Evolutionary conservation across 2,329 filamentous ascomycete species (phyloP), one percentile per base, ranked within the genome.

Genomic region (Colletotrichum incanum): DNA sequence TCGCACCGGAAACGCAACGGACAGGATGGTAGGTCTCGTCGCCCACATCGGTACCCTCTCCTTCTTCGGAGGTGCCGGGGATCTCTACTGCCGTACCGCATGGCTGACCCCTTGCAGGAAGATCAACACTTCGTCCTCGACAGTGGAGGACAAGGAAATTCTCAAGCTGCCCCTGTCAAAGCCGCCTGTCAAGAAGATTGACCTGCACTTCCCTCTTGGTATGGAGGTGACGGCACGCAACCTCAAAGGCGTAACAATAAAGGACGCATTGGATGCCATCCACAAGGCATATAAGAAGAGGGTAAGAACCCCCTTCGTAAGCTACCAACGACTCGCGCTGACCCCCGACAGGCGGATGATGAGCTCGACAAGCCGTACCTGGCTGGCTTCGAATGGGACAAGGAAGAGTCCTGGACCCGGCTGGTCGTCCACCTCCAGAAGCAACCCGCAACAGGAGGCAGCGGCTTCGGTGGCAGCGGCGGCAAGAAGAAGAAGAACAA

Each of bases 201-300:
- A 98, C 84, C 88, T 98, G 58, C 91, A 95, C 84, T 98, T 97
- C 88, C 94, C 94, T 20, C 87, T 97, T 65, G 96, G 96, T 63
- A 89, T 96, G 67, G 92, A 96, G 80, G 93, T 98, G 76, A 94
- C 93, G 41, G 96, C 95, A 80, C 91, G 96, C 79, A 98, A 98
- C 85, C 86, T 95, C 78, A 96, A 95, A 84, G 96, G 96, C 68
- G 95, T 98, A 76, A 98, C 96, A 69, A 96, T 98, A 88, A 98
- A 98, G 88, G 96, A 98, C 84, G 95, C 95, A 71, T 82, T 98
- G 82, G 95, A 98, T 82, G 96, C 94, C 79, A 98, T 98, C 84
- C 88, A 98, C 89, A 98, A 98, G 88, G 90, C 93, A 77, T 97
- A 94, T 88, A 97, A 97, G 90, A 98, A 98, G 91, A 93, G 95